These are phyloP conservation scores for Coelastrella sp. DNA, from an alignment of 139 green algal genomes.

Conservation along the genomic window DNA sequence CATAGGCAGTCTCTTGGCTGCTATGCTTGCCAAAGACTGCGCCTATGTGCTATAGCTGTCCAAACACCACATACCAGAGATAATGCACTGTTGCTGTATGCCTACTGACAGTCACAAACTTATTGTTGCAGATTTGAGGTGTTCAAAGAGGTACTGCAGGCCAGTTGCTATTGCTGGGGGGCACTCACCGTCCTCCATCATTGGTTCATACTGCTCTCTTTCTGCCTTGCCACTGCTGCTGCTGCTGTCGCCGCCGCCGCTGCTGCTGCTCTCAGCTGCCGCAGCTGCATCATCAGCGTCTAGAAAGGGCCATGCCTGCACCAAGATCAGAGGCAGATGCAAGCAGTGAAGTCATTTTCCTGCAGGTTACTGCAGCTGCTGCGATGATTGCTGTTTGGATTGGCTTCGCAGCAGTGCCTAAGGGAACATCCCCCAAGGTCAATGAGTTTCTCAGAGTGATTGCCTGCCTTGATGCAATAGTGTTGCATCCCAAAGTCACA, in stretches of 20 bases:
- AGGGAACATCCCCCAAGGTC: too few species aligned
- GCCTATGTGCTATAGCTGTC: not conserved
- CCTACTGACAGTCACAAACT: not conserved
- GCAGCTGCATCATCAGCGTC: slow-evolving; percentile 33
- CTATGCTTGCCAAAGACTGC: not conserved
- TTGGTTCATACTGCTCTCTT: not conserved
- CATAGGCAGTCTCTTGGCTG: not conserved
- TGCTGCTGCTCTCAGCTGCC: not conserved
- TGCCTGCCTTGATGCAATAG: too few species aligned
- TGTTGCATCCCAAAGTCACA: too few species aligned
- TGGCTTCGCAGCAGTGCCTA: not conserved
- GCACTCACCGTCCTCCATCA: slow-evolving; percentile 20
- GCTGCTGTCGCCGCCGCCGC: not conserved
- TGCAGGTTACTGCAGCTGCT: not conserved
- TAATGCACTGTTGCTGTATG: too few species aligned
- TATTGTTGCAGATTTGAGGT: not conserved
- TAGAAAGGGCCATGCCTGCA: slow-evolving; percentile 49
- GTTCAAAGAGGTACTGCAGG: not conserved
- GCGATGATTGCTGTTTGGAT: not conserved
- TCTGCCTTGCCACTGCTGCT: not conserved
- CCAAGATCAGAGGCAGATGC: not conserved
- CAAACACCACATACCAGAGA: too few species aligned
- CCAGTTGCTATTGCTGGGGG: not conserved
- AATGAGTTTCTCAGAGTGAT: too few species aligned
- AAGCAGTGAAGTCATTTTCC: not conserved